These are phyloP conservation scores for Exophiala mesophila DNA, from an alignment of 2,329 filamentous ascomycete species.

Conservation along the genomic window DNA sequence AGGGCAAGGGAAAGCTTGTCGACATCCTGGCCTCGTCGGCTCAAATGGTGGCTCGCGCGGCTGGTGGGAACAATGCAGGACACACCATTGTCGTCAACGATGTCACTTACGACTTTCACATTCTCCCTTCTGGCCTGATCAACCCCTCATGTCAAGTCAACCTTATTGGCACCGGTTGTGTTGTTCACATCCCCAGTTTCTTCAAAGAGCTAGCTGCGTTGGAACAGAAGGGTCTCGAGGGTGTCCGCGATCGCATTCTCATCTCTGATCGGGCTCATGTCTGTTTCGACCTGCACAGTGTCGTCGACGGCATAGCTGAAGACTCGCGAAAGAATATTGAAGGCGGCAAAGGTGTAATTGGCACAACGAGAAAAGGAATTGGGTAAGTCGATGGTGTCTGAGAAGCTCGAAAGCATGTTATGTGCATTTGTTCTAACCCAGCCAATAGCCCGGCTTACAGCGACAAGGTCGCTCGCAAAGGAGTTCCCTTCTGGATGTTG, in stretches of 20 bases:
- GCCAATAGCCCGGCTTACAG: slow-evolving; percentile 40
- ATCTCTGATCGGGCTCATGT: slow-evolving; percentile 45
- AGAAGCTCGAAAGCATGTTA: too few relatives aligned
- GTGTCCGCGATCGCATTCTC: slow-evolving; percentile 40
- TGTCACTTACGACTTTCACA: slow-evolving; percentile 47
- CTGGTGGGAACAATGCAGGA: slow-evolving; percentile 46
- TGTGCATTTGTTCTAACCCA: neutral
- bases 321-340: slow-evolving; percentile 31
- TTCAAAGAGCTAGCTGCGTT: slow-evolving; percentile 44
- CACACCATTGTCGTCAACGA: slow-evolving; percentile 45
- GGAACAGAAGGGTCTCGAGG: slow-evolving; percentile 40
- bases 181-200: slow-evolving; percentile 45
- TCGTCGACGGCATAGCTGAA: slow-evolving; percentile 44
- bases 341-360: slow-evolving; percentile 41
- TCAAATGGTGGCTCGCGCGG: slow-evolving; percentile 42
- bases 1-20: slow-evolving; percentile 48
- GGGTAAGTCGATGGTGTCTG: too few relatives aligned
- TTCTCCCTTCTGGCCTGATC: slow-evolving; percentile 43
- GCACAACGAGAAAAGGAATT: slow-evolving; percentile 47
- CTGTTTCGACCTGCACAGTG: slow-evolving; percentile 42
- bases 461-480: slow-evolving; percentile 57
- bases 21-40: slow-evolving; percentile 43
- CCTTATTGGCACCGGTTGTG: slow-evolving; percentile 44
- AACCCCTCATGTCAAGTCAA: slow-evolving; percentile 41
- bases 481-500: slow-evolving; percentile 52